Evolutionary conservation across 2,329 filamentous ascomycete species (phyloP).

Genomic region (Scedosporium minutisporum): DNA sequence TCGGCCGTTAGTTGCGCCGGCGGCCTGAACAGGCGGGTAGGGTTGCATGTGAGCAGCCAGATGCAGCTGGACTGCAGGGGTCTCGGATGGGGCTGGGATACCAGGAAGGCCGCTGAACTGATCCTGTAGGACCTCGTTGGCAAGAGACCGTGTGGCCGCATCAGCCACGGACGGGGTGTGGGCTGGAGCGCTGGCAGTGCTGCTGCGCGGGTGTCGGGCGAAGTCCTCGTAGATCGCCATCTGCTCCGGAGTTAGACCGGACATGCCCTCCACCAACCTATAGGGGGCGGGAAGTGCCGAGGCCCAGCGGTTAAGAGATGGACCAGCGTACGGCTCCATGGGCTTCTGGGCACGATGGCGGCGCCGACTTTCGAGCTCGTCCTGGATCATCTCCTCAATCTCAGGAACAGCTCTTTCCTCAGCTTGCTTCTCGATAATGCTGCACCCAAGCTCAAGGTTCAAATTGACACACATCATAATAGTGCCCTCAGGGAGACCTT

Average conservation of each 20-base stretch:
- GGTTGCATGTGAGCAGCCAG: conserved; percentile 42
- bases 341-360: conserved; percentile 66
- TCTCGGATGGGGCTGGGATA: conserved; percentile 50
- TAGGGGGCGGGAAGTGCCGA: conserved; percentile 91
- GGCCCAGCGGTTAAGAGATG: conserved; percentile 78
- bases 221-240: conserved; percentile 97
- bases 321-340: conserved; percentile 76
- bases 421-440: conserved; percentile 88
- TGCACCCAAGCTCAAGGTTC: conserved; percentile 87
- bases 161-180: conserved; percentile 52
- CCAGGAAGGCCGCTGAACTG: conserved; percentile 48
- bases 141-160: conserved; percentile 44
- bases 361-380: conserved; percentile 67
- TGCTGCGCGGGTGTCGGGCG: conserved; percentile 67
- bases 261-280: conserved; percentile 61
- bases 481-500: conserved; percentile 82
- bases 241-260: conserved; percentile 80
- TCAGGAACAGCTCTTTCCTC: conserved; percentile 88
- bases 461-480: conserved; percentile 99
- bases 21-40: conserved; percentile 44
- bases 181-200: conserved; percentile 41
- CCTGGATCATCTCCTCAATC: conserved; percentile 86
- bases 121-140: conserved; percentile 56
- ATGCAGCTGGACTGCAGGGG: conserved; percentile 44
- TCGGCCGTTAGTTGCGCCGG: conserved; percentile 39